A percentile compares a stretch with the other conserved stretches of the same genome.
Conservation (phyloP, 371 early-diverging fungal genomes). For the Choanephora cucurbitarum region DNA sequence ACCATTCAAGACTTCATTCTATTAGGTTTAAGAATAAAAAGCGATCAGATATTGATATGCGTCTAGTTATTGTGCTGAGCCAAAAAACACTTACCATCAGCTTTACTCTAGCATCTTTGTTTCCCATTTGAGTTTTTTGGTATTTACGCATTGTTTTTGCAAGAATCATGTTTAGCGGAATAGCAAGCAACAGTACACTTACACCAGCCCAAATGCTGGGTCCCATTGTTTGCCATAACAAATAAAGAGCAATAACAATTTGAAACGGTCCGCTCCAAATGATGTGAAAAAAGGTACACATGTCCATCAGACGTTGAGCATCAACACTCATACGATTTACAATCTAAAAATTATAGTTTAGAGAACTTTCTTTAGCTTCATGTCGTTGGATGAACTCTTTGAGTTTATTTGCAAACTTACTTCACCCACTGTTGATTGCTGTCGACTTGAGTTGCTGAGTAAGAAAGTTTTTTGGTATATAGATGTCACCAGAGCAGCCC, state of each 20-base stretch:
- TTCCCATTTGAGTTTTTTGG: conserved; percentile 78
- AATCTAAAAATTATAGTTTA: too few relatives aligned
- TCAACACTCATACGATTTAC: conserved; percentile 87
- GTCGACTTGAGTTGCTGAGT: conserved; percentile 73
- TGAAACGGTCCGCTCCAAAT: conserved; percentile 84
- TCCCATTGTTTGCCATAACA: conserved; percentile 78
- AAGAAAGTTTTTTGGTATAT: conserved; percentile 78
- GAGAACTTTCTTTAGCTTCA: too few relatives aligned
- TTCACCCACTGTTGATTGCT: conserved; percentile 69
- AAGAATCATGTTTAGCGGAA: conserved; percentile 60
- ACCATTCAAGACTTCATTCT: conserved; percentile 49
- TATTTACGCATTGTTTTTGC: conserved; percentile 60
- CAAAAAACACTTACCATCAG: conserved; percentile 58
- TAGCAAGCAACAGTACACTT: conserved; percentile 67
- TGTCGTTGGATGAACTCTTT: not conserved
- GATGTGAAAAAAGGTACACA: conserved; percentile 67
- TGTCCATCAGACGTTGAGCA: conserved; percentile 66
- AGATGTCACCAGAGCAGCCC: conserved; percentile 77
- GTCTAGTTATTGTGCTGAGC: too few relatives aligned
- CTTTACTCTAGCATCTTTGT: conserved; percentile 80
- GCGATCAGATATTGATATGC: too few relatives aligned
- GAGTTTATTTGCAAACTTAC: not conserved
- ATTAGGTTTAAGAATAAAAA: not conserved
- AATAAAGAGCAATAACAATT: conserved; percentile 68
- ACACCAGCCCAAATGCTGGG: conserved; percentile 82